Evolutionary conservation across 73 alveolate genomes (phyloP), one percentile per base, ranked within the genome.

Genomic region (Paramecium tetraurelia): DNA sequence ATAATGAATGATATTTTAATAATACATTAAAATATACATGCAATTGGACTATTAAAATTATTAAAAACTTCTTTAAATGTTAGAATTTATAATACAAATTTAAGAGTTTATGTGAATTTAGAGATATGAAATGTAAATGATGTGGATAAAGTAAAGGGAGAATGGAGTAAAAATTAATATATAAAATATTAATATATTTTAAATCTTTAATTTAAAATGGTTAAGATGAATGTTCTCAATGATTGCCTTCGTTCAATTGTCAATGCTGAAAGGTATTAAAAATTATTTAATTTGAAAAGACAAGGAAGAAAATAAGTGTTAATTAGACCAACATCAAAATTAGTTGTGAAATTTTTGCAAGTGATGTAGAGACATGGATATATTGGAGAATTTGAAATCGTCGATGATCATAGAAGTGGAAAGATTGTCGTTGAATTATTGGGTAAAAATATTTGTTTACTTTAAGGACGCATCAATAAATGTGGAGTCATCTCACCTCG

Each of bases 401-500:
- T 98, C 31, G 99, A 98, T 93, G 99, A 98, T 95, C 99, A 98
- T 96, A 96, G 99, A 90, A 92, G 96, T 31, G 98, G 98, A 50
- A 98, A 98, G 97, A 97, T 98, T 76, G 99, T 98, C 46, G 98
- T 98, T 44, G 99, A 98, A 80, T 94, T 98, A 69, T 86, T 93
- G 87, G 99, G 69, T 53, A 53, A 0, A 53, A 4, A n/a, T 7
- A n/a, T n/a, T 53, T 16, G 7, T 53, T n/a, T 53, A 53, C 48
- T 53, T 53, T 53, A 18, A 53, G 69, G 99, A 72, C 95, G 99
- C 92, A 93, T 98, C 86, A 96, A 95, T 98, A 96, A 97, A 95
- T 97, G 99, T 95, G 99, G 99, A 59, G 99, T 98, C 77, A 98
- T 98, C 94, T 97, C 99, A 46, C 99, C 99, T 46, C 93, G 99